Base-by-base conservation (phyloP, 495 filamentous ascomycete genomes). In the Tuber borchii region DNA sequence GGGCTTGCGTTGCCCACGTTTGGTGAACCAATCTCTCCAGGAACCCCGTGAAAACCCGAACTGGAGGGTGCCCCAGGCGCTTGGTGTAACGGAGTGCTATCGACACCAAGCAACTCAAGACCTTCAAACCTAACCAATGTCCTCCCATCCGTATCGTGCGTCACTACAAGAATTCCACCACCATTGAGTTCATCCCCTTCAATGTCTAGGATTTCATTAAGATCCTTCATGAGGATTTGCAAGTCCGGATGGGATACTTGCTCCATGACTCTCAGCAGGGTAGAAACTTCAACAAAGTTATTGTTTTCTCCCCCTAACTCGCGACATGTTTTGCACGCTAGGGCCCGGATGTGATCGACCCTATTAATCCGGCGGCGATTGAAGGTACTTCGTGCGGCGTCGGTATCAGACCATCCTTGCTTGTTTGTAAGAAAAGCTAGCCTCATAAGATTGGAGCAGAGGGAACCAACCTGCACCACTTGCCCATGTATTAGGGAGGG, bases 151-250 rank as follows among this genome's bases (percentile, higher is more conserved):
- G 84, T 87, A 65, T 89, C 87, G 61, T 87, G 87, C 71, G 86
- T 86, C 74, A 91, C 86, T 39, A 87, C 88, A 83, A 98, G 97
- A 65, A 87, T 90, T 31, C 95, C 95, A 72, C 95, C 95, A 72
- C 95, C 95, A 78, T 98, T 98, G 71, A 91, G 88, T 0, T 86
- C 82, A 80, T 92, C 96, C 75, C 95, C 95, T 82, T 95, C 91
- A 2, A 94, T 96, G 77, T 97, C 94, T 83, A 92, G 95, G 74
- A 97, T 93, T 70, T 93, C 91, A n/a, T 93, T 86, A 83, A 99
- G 87, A 77, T 97, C 94, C 43, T 89, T 85, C 72, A 92, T 85
- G 4, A 85, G 85, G 75, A 95, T 88, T 0, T 88, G 84, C 2
- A 87, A 84, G 61, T 93, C 91, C 0, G 86, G 78, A 37, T 87